These are phyloP conservation scores for Rhynchospora tenuis DNA, from an alignment of 176 grass and related monocot species.

Conservation along the genomic window DNA sequence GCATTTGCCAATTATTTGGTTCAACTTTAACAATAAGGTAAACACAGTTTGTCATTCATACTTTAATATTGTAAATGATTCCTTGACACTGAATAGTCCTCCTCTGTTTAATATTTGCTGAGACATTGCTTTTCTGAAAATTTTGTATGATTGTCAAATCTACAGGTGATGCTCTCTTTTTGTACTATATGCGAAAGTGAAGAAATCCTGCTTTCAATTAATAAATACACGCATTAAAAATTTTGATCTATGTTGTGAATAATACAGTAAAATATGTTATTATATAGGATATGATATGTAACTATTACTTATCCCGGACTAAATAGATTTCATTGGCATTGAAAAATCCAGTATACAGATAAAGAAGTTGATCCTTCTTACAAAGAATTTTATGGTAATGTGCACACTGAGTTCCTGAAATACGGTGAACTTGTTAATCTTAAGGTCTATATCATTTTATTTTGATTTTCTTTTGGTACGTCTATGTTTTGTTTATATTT, in stretches of 20 bases:
- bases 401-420: constrained; percentile 96
- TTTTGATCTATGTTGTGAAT: neutral
- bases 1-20: neutral
- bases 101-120: constrained; percentile 23
- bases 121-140: constrained; percentile 33
- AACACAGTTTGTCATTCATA: neutral
- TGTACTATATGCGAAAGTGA: neutral
- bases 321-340: constrained; percentile 32
- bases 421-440: constrained; percentile 93
- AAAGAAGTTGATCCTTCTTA: constrained; percentile 85
- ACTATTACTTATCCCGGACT: neutral
- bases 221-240: constrained; percentile 1
- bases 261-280: neutral
- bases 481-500: neutral
- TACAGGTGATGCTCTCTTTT: constrained; percentile 49
- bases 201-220: constrained; percentile 14
- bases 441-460: constrained; percentile 49
- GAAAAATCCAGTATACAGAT: constrained; percentile 69
- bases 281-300: constrained; percentile 2
- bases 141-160: constrained; percentile 41
- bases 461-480: neutral
- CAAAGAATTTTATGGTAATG: constrained; percentile 99
- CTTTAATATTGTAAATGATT: constrained; percentile 17
- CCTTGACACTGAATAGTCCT: constrained; percentile 68
- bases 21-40: neutral